Percentiles rank a stretch among this genome's conserved stretches.
These are phyloP conservation scores for Entelexis sorbosivorans DNA, from an alignment of 1,139 yeast species.

Conservation along the genomic window DNA sequence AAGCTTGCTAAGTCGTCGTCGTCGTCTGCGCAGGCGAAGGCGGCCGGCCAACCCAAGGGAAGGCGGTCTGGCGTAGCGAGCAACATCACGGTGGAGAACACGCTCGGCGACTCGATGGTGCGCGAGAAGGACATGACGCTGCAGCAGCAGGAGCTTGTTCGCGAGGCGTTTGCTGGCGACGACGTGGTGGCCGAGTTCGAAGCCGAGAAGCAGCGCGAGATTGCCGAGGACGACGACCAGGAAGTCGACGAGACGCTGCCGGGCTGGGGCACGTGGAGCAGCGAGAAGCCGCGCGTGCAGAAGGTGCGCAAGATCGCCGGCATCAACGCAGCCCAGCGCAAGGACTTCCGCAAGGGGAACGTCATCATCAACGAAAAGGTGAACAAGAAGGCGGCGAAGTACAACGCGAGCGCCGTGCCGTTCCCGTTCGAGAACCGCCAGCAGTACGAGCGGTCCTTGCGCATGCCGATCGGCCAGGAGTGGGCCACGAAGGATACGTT, in stretches of 20 bases:
- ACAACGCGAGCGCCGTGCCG: constrained; percentile 79
- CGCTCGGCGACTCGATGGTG: constrained; percentile 36
- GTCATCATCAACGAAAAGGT: constrained; percentile 85
- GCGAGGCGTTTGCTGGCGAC: constrained; percentile 95
- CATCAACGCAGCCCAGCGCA: constrained; percentile 57
- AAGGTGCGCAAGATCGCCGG: constrained; percentile 57
- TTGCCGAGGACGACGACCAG: constrained; percentile 73
- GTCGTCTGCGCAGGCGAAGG: not conserved
- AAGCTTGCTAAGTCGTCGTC: constrained; percentile 7
- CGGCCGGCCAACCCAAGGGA: not conserved
- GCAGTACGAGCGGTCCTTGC: constrained; percentile 83
- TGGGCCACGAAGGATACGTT: constrained; percentile 87
- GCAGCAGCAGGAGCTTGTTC: constrained; percentile 69
- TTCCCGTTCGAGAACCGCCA: constrained; percentile 88
- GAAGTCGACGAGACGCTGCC: constrained; percentile 79
- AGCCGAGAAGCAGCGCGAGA: constrained; percentile 57
- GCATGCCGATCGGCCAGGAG: constrained; percentile 97
- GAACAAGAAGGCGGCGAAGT: constrained; percentile 72
- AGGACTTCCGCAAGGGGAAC: constrained; percentile 61
- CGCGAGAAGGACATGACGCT: constrained; percentile 42
- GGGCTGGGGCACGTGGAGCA: constrained; percentile 64
- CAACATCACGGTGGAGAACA: constrained; percentile 41
- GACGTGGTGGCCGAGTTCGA: constrained; percentile 73
- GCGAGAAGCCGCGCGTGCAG: constrained; percentile 34
- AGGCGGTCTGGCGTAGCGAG: not conserved